phyloP scores from a whole-genome alignment of 352 stramenopile genomes.

The Pythium oligandrum region DNA sequence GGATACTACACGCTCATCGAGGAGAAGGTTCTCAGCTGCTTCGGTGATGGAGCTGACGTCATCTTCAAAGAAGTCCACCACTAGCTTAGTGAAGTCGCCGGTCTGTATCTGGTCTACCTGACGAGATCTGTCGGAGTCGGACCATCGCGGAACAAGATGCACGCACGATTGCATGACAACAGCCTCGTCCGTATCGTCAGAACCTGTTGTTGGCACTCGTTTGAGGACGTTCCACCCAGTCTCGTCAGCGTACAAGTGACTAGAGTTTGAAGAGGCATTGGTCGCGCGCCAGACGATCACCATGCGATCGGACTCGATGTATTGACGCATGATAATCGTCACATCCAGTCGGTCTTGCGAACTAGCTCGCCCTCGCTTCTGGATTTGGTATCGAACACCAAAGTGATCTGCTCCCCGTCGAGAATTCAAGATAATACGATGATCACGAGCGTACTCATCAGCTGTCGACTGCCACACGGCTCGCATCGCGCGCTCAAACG shows the following conservation, averaged over 20 bases:
- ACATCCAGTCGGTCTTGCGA: slow-evolving; percentile 28
- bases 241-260: slow-evolving; percentile 51
- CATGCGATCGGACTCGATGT: slow-evolving; percentile 34
- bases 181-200: not conserved
- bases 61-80: slow-evolving; percentile 48
- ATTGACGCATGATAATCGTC: slow-evolving; percentile 43
- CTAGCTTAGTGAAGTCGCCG: slow-evolving; percentile 43
- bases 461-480: slow-evolving; percentile 8
- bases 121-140: slow-evolving; percentile 7
- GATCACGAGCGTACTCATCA: slow-evolving; percentile 8
- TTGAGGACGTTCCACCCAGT: slow-evolving; percentile 61
- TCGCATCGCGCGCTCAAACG: slow-evolving; percentile 3
- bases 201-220: slow-evolving; percentile 18
- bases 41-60: slow-evolving; percentile 39
- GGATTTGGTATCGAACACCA: slow-evolving; percentile 9
- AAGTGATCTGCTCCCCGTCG: slow-evolving; percentile 6
- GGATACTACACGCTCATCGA: slow-evolving; percentile 20
- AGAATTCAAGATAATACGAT: slow-evolving; percentile 7
- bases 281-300: slow-evolving; percentile 45
- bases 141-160: slow-evolving; percentile 26
- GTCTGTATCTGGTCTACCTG: slow-evolving; percentile 21
- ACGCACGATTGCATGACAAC: slow-evolving; percentile 41
- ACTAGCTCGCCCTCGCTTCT: slow-evolving; percentile 2
- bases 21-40: slow-evolving; percentile 46
- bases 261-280: slow-evolving; percentile 23